Conservation (phyloP, 1,284 basidiomycete species). For the Bondarzewia mesenterica region DNA sequence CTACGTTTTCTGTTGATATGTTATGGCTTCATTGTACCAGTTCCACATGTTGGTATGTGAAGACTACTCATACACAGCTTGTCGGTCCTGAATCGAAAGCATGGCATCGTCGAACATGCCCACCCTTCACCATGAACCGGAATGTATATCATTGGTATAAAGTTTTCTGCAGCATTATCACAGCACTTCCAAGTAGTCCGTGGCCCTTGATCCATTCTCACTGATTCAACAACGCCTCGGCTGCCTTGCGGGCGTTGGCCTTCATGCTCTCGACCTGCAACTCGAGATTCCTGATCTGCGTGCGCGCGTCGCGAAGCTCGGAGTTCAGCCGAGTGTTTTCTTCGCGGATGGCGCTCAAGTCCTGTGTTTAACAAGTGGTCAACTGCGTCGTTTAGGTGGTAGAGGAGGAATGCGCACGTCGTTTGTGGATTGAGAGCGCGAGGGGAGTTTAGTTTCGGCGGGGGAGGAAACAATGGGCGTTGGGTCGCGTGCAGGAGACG, state of each 20-base stretch:
- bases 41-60: no score
- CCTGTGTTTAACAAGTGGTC: background rate
- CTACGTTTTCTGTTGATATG: no score
- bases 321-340: conserved; percentile 56
- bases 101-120: background rate
- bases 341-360: conserved; percentile 27
- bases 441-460: conserved; percentile 11
- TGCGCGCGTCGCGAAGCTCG: conserved; percentile 69
- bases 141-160: background rate
- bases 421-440: conserved; percentile 9
- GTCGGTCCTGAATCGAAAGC: background rate
- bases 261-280: conserved; percentile 72
- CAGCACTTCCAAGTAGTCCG: background rate
- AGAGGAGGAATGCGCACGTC: no score
- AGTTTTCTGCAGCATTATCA: background rate
- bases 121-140: background rate
- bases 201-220: background rate
- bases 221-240: conserved; percentile 14
- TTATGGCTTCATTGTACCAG: no score
- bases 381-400: no score
- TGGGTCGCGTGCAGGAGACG: conserved; percentile 22
- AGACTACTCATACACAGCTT: no score
- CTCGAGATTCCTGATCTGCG: conserved; percentile 75
- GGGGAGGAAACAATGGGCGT: conserved; percentile 15
- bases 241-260: conserved; percentile 66